These are phyloP conservation scores for Xerocomus spinulosus DNA, from an alignment of 768 basidiomycete species.

Conservation along the genomic window DNA sequence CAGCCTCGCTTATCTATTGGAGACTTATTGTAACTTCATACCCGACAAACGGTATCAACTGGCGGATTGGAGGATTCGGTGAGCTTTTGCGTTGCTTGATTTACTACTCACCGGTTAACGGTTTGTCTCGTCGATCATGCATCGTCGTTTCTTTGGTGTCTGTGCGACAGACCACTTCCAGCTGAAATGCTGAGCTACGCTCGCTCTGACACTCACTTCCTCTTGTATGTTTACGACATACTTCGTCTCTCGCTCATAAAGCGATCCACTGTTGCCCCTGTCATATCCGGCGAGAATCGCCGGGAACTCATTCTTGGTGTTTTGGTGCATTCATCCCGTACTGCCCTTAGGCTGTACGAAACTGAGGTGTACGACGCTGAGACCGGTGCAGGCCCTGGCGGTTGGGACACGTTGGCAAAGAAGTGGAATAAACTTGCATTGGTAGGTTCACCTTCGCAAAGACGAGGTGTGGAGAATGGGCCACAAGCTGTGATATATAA, in stretches of 20 bases:
- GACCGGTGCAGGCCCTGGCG: slow-evolving; percentile 59
- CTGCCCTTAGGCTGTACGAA: slow-evolving; percentile 66
- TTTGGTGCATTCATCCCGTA: slow-evolving; percentile 69
- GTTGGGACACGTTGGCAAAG: slow-evolving; percentile 73
- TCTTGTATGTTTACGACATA: slow-evolving; percentile 88
- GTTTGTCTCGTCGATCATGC: neutral
- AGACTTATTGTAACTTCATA: slow-evolving; percentile 84
- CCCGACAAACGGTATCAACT: slow-evolving; percentile 96
- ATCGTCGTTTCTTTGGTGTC: neutral
- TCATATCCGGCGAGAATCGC: slow-evolving; percentile 16
- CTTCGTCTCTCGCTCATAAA: slow-evolving; percentile 85
- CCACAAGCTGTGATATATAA: slow-evolving; percentile 63
- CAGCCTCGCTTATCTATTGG: slow-evolving; percentile 77
- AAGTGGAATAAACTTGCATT: slow-evolving; percentile 77
- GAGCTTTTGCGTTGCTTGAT: slow-evolving; percentile 12
- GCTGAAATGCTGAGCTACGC: slow-evolving; percentile 90
- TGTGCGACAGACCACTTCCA: slow-evolving; percentile 59
- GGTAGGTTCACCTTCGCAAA: slow-evolving; percentile 10
- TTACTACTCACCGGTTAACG: neutral
- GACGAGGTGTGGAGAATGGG: slow-evolving; percentile 34
- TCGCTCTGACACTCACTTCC: slow-evolving; percentile 93
- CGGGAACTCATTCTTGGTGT: slow-evolving; percentile 52
- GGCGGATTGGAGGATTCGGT: slow-evolving; percentile 96
- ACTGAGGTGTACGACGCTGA: slow-evolving; percentile 66
- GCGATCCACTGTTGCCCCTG: slow-evolving; percentile 38